Base-by-base conservation (phyloP, 2,329 filamentous ascomycete genomes). In the Aspergillus vadensis region DNA sequence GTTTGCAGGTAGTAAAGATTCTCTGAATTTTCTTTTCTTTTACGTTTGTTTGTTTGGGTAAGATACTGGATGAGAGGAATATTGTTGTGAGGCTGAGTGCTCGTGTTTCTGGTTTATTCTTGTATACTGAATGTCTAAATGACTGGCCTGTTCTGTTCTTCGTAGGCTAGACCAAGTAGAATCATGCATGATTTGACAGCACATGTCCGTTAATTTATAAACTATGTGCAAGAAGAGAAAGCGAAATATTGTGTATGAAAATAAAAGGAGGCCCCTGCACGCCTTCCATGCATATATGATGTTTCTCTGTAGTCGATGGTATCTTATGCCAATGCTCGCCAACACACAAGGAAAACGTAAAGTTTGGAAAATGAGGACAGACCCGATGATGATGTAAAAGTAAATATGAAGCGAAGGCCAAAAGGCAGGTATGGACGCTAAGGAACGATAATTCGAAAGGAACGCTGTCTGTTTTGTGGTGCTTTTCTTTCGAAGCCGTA, bases 251-350 rank as follows among this genome's bases (percentile, higher is more conserved):
- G 3, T 38, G 25, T 17, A 8, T 6, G 15, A 53, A 44, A 58
- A n/a, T 7, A 39, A 44, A 21, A 41, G 47, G n/a, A 21, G 30
- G 36, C 50, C 63, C 57, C 32, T 59, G 27, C 67, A 67, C 70
- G 60, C 70, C 64, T 65, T 64, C 47, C 48, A 72, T 70, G 65
- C 65, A 68, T 65, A 57, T 52, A 65, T 55, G 60, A 66, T 55
- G 61, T 47, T 36, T 15, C 52, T 63, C 56, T 59, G 62, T 58
- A 56, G 55, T 55, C 60, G 62, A 63, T 69, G 69, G 69, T 72
- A 72, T 72, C 66, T 69, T 63, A 70, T 72, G 70, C 69, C 56
- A 65, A 69, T 68, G 58, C 62, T 54, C 59, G 59, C 62, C 61
- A 65, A 61, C 36, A 56, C 43, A 56, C 43, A 56, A 59, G 51